A percentile compares a stretch with the other conserved stretches of the same genome.
phyloP scores from a whole-genome alignment of 305 asterid genomes.

The Solanum hybrid region DNA sequence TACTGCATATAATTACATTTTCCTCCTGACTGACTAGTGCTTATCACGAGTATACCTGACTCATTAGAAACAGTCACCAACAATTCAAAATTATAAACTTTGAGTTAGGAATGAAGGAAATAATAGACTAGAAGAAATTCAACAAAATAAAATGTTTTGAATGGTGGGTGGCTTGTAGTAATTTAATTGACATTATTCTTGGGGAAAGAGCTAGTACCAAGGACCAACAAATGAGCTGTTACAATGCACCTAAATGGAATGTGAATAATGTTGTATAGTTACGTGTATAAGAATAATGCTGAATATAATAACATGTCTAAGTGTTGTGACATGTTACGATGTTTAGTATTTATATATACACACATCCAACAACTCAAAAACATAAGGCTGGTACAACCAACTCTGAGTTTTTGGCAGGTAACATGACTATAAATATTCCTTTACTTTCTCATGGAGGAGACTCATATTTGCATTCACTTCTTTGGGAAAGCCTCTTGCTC shows the following conservation, averaged over 20 bases:
- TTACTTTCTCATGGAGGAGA: background rate
- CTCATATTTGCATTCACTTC: background rate
- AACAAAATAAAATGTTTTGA: background rate
- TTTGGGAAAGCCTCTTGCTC: background rate
- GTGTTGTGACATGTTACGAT: background rate
- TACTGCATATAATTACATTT: background rate
- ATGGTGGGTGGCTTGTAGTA: background rate
- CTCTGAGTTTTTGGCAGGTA: background rate
- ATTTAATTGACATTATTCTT: background rate
- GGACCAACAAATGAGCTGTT: background rate
- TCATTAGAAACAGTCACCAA: background rate
- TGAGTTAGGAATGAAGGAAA: background rate
- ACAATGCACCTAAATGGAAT: background rate
- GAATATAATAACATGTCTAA: no score
- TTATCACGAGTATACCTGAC: background rate
- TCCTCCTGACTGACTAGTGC: background rate
- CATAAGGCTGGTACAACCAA: background rate
- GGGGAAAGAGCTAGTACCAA: background rate
- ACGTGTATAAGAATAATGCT: no score
- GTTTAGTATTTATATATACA: background rate
- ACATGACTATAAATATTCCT: background rate
- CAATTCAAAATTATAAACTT: background rate
- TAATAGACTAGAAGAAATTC: background rate
- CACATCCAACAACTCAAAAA: background rate
- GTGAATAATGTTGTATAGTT: background rate